A percentile compares a stretch with the other conserved stretches of the same genome.
Conservation (phyloP, 768 basidiomycete species). For the Crassisporium funariophilum region DNA sequence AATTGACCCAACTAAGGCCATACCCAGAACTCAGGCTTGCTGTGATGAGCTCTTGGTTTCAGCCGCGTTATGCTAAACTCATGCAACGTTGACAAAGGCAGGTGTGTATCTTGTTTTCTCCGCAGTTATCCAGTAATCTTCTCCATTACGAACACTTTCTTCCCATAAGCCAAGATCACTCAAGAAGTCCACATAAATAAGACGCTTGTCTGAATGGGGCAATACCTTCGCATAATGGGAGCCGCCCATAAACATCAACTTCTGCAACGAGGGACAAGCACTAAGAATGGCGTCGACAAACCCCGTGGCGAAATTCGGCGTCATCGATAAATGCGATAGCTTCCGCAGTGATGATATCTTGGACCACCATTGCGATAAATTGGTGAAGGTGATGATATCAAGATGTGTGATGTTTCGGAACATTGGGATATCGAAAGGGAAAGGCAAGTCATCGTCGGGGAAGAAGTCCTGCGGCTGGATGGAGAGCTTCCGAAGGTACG, state of each 20-base stretch:
- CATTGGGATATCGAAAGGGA: constrained; percentile 11
- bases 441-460: constrained; percentile 6
- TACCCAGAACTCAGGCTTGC: too few species aligned
- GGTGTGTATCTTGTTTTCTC: too few species aligned
- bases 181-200: constrained; percentile 13
- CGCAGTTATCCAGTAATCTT: constrained; percentile 22
- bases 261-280: constrained; percentile 10
- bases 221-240: too few species aligned
- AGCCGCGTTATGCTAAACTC: too few species aligned
- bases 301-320: constrained; percentile 7
- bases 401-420: constrained; percentile 20
- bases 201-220: constrained; percentile 14
- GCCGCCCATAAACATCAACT: constrained; percentile 1
- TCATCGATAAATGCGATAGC: constrained; percentile 20
- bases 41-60: too few species aligned
- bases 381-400: constrained; percentile 21
- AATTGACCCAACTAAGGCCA: too few species aligned
- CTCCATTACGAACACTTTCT: constrained; percentile 14
- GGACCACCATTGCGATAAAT: too few species aligned
- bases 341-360: constrained; percentile 13
- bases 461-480: constrained; percentile 17
- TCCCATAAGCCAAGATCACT: constrained; percentile 23
- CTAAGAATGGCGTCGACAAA: constrained; percentile 16
- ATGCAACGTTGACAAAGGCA: too few species aligned
- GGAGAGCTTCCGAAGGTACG: constrained; percentile 7